Percentiles rank a stretch among this genome's conserved stretches.
phyloP scores from a whole-genome alignment of 2,329 filamentous ascomycete genomes.

The Clarireedia homoeocarpa region DNA sequence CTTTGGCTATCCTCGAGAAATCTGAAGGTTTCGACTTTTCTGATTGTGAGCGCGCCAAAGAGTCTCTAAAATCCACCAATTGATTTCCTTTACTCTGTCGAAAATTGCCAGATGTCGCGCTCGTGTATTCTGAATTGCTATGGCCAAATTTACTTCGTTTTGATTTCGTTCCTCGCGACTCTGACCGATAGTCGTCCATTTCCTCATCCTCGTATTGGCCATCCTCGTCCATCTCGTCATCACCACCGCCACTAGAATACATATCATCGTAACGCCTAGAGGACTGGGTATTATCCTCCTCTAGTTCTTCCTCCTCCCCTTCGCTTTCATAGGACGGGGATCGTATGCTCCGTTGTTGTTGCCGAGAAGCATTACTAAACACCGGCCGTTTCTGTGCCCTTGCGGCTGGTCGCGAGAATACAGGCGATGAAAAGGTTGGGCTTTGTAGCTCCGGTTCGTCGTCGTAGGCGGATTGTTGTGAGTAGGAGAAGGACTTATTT shows the following conservation, averaged over 20 bases:
- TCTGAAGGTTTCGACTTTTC: constrained; percentile 14
- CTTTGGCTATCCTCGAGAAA: constrained; percentile 65
- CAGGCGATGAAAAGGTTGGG: constrained; percentile 13
- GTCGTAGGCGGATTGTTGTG: constrained; percentile 26
- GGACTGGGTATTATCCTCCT: constrained; percentile 33
- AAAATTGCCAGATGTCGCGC: constrained; percentile 11
- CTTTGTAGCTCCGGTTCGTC: constrained; percentile 15
- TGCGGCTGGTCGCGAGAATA: constrained; percentile 16
- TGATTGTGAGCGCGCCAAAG: constrained; percentile 12
- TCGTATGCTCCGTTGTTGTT: constrained; percentile 15
- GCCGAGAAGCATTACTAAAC: constrained; percentile 1
- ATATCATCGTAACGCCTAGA: constrained; percentile 31
- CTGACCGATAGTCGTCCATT: constrained; percentile 18
- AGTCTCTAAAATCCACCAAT: constrained; percentile 12
- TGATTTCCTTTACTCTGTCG: constrained; percentile 14
- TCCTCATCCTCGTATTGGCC: constrained; percentile 33
- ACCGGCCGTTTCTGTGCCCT: constrained; percentile 35
- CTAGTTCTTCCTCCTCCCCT: constrained; percentile 34
- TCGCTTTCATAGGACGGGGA: constrained; percentile 31
- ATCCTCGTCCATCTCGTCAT: constrained; percentile 33
- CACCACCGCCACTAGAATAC: constrained; percentile 29
- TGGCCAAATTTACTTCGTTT: constrained; percentile 26
- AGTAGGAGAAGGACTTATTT: constrained; percentile 29
- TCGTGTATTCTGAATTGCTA: constrained; percentile 41
- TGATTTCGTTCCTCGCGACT: constrained; percentile 26